Evolutionary conservation across 2,329 filamentous ascomycete genomes (phyloP).

Genomic region (Passalora sequoiae): DNA sequence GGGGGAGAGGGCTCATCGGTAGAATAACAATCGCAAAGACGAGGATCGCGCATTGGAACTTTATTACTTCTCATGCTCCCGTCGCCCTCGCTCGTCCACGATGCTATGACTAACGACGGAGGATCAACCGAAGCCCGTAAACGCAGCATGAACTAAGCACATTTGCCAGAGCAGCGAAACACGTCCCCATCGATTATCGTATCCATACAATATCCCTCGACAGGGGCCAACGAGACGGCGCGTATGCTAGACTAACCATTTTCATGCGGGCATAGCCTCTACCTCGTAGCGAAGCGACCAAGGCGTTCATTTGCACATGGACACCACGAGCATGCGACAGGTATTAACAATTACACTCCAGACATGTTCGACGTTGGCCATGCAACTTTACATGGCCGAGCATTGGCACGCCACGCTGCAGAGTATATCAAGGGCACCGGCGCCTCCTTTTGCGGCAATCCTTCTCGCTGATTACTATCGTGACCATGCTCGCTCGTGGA

Average conservation of each 20-base stretch:
- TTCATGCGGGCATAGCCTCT: neutral
- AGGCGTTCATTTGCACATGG: slow-evolving; percentile 1
- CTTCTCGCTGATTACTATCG: too few species aligned
- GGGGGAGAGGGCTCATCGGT: neutral
- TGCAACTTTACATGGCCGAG: neutral
- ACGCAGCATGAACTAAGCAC: neutral
- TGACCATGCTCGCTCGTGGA: too few species aligned
- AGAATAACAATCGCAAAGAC: too few species aligned
- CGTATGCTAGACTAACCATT: neutral
- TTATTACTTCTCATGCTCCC: neutral
- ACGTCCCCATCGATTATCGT: neutral
- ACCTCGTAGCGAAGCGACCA: neutral
- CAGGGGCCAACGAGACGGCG: neutral
- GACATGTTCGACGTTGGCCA: too few species aligned
- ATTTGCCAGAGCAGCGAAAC: neutral
- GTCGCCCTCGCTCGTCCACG: too few species aligned
- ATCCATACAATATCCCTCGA: neutral
- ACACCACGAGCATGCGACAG: slow-evolving; percentile 5
- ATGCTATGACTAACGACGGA: neutral
- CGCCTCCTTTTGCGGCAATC: too few species aligned
- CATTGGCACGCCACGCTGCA: too few species aligned
- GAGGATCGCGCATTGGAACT: neutral
- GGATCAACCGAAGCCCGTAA: neutral
- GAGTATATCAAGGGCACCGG: too few species aligned
- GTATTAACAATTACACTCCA: too few species aligned